These are phyloP conservation scores for Pseudogymnoascus sp. DNA, from an alignment of 2,329 filamentous ascomycete genomes.

Conservation along the genomic window DNA sequence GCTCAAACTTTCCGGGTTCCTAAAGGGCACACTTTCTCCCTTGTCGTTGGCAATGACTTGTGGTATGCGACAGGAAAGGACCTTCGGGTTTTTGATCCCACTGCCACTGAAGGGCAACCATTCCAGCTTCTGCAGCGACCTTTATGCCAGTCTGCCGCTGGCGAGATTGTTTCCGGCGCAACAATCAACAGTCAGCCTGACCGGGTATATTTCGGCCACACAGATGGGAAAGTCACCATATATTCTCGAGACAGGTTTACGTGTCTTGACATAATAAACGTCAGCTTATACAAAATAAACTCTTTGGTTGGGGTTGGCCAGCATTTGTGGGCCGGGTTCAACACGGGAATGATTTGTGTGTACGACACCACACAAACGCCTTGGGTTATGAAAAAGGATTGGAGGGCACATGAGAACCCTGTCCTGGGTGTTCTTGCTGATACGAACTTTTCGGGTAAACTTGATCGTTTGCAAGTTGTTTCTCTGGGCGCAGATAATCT, in stretches of 20 bases:
- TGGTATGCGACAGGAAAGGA: constrained; percentile 88
- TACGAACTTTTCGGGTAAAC: constrained; percentile 71
- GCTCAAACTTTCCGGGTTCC: constrained; percentile 67
- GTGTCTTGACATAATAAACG: constrained; percentile 71
- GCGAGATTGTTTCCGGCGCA: constrained; percentile 81
- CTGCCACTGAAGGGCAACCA: constrained; percentile 52
- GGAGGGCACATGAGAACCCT: constrained; percentile 81
- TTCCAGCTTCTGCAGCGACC: constrained; percentile 70
- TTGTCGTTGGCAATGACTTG: constrained; percentile 74
- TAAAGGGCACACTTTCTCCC: constrained; percentile 77
- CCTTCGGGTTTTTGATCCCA: constrained; percentile 74
- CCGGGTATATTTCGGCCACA: constrained; percentile 82
- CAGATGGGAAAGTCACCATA: constrained; percentile 89
- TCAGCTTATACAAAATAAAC: constrained; percentile 94
- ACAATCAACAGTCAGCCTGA: constrained; percentile 66
- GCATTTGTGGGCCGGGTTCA: constrained; percentile 88
- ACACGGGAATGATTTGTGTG: constrained; percentile 86
- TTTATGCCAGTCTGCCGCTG: constrained; percentile 61
- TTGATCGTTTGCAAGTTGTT: constrained; percentile 76
- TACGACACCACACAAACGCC: constrained; percentile 79
- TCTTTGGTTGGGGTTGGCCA: constrained; percentile 72
- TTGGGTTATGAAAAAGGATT: constrained; percentile 89
- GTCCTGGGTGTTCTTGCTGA: constrained; percentile 73
- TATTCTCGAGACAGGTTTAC: constrained; percentile 69
- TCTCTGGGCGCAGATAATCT: constrained; percentile 82